Base-by-base conservation (phyloP, 1,139 yeast genomes). In the Protomyces inundatus region DNA sequence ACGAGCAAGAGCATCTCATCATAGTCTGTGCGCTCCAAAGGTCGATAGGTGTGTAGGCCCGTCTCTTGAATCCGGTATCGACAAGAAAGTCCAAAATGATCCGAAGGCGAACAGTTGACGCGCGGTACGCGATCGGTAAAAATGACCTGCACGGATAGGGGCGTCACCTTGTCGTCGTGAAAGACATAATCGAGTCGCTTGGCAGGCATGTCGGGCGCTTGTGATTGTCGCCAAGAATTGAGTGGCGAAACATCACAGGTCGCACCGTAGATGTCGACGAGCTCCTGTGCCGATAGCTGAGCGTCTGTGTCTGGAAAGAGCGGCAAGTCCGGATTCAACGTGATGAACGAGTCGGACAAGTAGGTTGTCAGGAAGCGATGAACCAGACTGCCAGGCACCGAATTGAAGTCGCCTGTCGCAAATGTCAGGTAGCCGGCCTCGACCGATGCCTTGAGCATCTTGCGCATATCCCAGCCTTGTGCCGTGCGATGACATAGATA, bases 401-500 rank as follows among this genome's bases (percentile, higher is more conserved):
- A 88, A 74, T 93, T 93, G 73, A 93, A 80, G 75, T 93, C 98
- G 1, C 98, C 99, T 35, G 91, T 97, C 61, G 90, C 85, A 55
- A 95, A 81, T 0, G 89, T 93, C 0, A 91, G 86, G 74, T 88
- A 87, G 0, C 97, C 97, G 0, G 93, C 87, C 64, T 79, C 80
- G 58, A 80, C 80, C 57, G 93, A 81, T 60, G 86, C 75, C 39
- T 80, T 80, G 1, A 88, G 85, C 60, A 90, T 68, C 64, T 84
- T 82, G 33, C 93, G 81, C 72, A 95, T 83, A 73, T 91, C 97
- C 98, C 98, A 93, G 0, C 98, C 98, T 75, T 93, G 99, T 66
- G 95, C 84, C 0, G 97, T 86, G 63, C 98, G 79, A 73, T 93
- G 98, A 69, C 97, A 88, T 3, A 85, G 79, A 73, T 95, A 93